A percentile compares a stretch with the other conserved stretches of the same genome.
phyloP scores from a whole-genome alignment of 257 asterid species.

The Orobanche coerulescens region DNA sequence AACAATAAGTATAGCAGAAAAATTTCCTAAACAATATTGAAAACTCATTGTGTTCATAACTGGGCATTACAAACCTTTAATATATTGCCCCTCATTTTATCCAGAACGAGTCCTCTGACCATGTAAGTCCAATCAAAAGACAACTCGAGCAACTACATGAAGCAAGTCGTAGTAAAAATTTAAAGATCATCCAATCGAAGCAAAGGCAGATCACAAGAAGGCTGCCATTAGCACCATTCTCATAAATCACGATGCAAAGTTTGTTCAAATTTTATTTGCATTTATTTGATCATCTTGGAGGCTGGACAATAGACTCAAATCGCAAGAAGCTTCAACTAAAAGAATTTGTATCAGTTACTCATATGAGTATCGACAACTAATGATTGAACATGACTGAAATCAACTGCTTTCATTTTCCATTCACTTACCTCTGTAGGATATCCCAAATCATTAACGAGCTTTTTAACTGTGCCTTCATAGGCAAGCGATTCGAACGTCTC shows the following conservation, averaged over 20 bases:
- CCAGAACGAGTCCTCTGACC: constrained; percentile 98
- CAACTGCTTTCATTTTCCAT: constrained; percentile 19
- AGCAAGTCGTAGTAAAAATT: constrained; percentile 24
- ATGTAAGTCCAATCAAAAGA: constrained; percentile 89
- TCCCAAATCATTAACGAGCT: constrained; percentile 80
- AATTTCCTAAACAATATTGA: neutral
- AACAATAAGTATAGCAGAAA: neutral
- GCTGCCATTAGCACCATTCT: constrained; percentile 5
- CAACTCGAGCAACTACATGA: constrained; percentile 69
- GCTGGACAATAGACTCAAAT: neutral
- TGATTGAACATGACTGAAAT: neutral
- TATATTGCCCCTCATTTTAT: constrained; percentile 87
- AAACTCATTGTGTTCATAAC: constrained; percentile 2
- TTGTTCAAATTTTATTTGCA: neutral
- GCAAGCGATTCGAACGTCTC: constrained; percentile 97
- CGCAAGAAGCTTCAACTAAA: constrained; percentile 10
- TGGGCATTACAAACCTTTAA: constrained; percentile 61
- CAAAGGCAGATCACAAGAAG: constrained; percentile 9
- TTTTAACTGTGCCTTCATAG: constrained; percentile 80
- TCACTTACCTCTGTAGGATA: constrained; percentile 75
- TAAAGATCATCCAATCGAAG: constrained; percentile 11
- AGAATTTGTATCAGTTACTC: neutral
- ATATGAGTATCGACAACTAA: constrained; percentile 1
- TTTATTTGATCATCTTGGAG: neutral
- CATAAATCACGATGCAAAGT: neutral